A percentile compares a stretch with the other conserved stretches of the same genome.
Evolutionary conservation across 805 yeast genomes (phyloP).

Genomic region (Metschnikowia baotianmanensis): DNA sequence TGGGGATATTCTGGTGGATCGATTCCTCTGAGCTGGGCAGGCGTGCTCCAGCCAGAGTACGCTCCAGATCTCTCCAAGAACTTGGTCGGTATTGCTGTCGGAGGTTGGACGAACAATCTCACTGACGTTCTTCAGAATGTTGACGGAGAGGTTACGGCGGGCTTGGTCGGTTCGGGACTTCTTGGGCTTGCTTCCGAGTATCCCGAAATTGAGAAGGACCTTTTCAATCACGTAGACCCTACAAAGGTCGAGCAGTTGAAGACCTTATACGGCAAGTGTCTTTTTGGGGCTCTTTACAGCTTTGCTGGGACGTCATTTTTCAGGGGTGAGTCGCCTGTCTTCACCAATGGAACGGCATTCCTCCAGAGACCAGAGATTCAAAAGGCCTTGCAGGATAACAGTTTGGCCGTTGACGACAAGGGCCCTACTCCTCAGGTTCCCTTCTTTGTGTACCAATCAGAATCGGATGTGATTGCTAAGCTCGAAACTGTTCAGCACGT

Average conservation of each 20-base stretch:
- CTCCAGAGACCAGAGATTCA: constrained; percentile 4
- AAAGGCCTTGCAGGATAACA: constrained; percentile 1
- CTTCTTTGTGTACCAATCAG: constrained; percentile 24
- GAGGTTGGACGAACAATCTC: too few species aligned
- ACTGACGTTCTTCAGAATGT: background rate
- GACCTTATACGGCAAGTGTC: constrained; percentile 3
- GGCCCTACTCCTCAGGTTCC: constrained; percentile 24
- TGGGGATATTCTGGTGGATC: constrained; percentile 43
- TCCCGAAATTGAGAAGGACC: constrained; percentile 18
- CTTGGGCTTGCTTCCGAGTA: too few species aligned
- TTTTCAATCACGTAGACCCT: background rate
- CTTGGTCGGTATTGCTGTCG: too few species aligned
- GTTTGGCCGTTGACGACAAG: constrained; percentile 4
- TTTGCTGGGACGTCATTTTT: constrained; percentile 7
- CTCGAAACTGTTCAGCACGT: constrained; percentile 14
- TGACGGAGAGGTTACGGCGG: background rate
- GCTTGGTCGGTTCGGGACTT: background rate
- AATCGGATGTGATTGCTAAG: constrained; percentile 24
- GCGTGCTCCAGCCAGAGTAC: too few species aligned
- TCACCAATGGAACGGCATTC: constrained; percentile 7
- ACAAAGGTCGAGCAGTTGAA: background rate
- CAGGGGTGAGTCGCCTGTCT: constrained; percentile 5
- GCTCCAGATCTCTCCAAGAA: too few species aligned
- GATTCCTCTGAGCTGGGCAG: constrained; percentile 40
- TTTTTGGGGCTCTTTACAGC: too few species aligned